Evolutionary conservation across 371 early-diverging fungal genomes (phyloP).

Genomic region (Apophysomyces elegans): DNA sequence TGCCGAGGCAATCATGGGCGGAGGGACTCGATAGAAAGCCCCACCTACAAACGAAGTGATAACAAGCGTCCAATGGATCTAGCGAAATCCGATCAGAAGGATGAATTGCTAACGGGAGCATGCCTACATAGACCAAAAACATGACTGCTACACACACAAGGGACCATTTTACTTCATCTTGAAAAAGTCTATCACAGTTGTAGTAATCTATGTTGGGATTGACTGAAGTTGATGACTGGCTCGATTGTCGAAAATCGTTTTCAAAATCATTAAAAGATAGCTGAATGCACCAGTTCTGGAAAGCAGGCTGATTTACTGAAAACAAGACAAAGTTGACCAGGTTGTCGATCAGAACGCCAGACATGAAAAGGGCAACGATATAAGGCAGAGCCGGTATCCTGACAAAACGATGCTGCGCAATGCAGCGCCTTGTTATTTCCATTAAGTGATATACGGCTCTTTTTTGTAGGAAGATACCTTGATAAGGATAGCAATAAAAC

Average conservation of each 20-base stretch:
- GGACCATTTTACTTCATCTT: conserved; percentile 51
- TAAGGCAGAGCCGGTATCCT: conserved; percentile 21
- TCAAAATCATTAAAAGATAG: not conserved
- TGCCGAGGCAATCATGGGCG: conserved; percentile 8
- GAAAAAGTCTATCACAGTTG: conserved; percentile 45
- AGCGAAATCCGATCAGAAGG: not conserved
- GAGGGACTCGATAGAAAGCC: conserved; percentile 21
- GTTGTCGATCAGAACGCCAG: conserved; percentile 19
- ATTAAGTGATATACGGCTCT: not conserved
- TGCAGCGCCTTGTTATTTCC: not conserved
- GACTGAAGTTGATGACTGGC: not conserved
- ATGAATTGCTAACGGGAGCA: not conserved
- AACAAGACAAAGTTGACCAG: conserved; percentile 30
- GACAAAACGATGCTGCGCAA: conserved; percentile 15
- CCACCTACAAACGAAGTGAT: conserved; percentile 27
- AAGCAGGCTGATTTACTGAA: conserved; percentile 14
- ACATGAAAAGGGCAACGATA: conserved; percentile 12
- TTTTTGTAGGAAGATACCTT: not conserved
- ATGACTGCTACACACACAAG: conserved; percentile 38
- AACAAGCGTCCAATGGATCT: conserved; percentile 30
- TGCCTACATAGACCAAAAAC: conserved; percentile 48
- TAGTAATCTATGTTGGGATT: conserved; percentile 29
- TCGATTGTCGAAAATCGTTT: not conserved
- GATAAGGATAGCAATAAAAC: conserved; percentile 15
- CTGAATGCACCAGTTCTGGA: conserved; percentile 19